These are phyloP conservation scores for Boletus sp. DNA, from an alignment of 1,284 basidiomycete species.

Conservation along the genomic window DNA sequence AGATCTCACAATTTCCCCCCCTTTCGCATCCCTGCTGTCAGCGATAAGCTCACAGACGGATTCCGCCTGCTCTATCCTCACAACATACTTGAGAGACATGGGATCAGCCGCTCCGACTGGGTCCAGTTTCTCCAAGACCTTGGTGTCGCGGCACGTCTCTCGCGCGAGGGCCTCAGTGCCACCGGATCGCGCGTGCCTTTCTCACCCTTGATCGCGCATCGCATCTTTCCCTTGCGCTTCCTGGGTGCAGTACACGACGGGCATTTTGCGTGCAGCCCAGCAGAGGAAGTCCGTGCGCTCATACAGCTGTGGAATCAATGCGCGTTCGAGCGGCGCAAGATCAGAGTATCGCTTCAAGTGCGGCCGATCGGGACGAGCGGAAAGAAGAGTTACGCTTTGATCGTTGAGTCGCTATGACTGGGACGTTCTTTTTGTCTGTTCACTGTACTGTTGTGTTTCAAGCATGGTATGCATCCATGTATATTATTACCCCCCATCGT, in stretches of 20 bases:
- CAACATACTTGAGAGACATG: conserved; percentile 25
- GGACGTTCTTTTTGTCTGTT: background rate
- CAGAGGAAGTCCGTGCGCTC: conserved; percentile 28
- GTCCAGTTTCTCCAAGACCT: conserved; percentile 29
- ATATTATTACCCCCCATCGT: background rate
- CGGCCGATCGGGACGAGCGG: background rate
- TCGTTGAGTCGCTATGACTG: conserved; percentile 29
- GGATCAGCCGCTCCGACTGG: conserved; percentile 29
- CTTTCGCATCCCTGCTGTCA: conserved; percentile 27
- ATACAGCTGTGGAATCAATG: conserved; percentile 32
- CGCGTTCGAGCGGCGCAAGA: conserved; percentile 31
- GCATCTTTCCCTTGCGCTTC: conserved; percentile 14
- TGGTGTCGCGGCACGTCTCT: conserved; percentile 26
- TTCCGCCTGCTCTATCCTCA: conserved; percentile 30
- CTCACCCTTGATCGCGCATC: conserved; percentile 12
- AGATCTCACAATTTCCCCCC: conserved; percentile 27
- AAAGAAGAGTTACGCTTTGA: conserved; percentile 13
- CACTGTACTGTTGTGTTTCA: conserved; percentile 5
- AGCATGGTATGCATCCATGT: background rate
- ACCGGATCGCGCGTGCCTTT: conserved; percentile 23
- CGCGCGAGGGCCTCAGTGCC: conserved; percentile 21
- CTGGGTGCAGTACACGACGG: conserved; percentile 25
- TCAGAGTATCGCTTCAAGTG: conserved; percentile 23
- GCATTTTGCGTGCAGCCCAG: conserved; percentile 19
- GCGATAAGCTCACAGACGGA: conserved; percentile 23